Evolutionary conservation across 352 stramenopile species (phyloP).

Genomic region (Globisporangium middletonii): DNA sequence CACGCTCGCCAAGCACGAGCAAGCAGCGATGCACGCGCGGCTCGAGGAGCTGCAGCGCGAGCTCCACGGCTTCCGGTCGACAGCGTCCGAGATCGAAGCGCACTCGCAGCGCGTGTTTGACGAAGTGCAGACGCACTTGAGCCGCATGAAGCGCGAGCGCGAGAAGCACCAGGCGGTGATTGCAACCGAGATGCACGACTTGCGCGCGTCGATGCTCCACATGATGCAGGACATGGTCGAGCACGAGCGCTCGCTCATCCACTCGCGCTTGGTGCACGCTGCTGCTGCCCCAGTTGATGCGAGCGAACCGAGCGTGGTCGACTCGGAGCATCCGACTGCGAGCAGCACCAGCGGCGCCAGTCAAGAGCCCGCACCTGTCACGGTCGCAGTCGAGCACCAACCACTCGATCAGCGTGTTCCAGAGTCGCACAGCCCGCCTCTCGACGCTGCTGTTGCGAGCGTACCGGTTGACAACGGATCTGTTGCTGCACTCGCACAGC

Average conservation of each 20-base stretch:
- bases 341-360: background rate
- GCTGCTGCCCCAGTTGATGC: constrained; percentile 17
- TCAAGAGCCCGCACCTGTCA: background rate
- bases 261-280: constrained; percentile 22
- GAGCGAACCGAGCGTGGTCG: constrained; percentile 9
- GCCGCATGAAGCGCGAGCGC: constrained; percentile 40
- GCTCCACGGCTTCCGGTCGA: constrained; percentile 36
- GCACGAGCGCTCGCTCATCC: constrained; percentile 47
- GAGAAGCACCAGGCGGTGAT: constrained; percentile 57
- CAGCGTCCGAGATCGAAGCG: constrained; percentile 42
- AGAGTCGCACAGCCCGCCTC: background rate
- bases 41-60: constrained; percentile 48
- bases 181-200: constrained; percentile 54
- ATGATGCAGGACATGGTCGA: constrained; percentile 50
- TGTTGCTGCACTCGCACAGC: background rate
- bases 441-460: background rate
- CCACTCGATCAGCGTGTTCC: background rate
- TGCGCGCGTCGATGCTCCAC: constrained; percentile 40
- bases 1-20: constrained; percentile 25
- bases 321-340: background rate
- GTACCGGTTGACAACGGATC: background rate
- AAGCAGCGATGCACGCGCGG: constrained; percentile 38
- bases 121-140: constrained; percentile 38
- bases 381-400: background rate
- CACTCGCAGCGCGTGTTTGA: constrained; percentile 50